Evolutionary conservation across 2,329 filamentous ascomycete species (phyloP).

Genomic region (Trematosphaeria pertusa): DNA sequence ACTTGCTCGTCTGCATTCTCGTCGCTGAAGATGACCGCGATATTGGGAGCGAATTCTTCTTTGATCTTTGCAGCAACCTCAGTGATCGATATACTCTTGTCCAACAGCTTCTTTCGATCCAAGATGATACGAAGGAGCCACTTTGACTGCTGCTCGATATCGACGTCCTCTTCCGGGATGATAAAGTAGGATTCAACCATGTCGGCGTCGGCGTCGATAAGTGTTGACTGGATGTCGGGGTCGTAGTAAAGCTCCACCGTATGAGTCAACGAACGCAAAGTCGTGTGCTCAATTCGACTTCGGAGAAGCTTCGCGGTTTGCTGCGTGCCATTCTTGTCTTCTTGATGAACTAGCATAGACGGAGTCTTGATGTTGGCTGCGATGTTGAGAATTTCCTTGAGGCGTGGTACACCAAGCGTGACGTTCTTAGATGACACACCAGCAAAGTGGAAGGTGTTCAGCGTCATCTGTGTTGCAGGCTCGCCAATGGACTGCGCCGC

Average conservation of each 20-base stretch:
- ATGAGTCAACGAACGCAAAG: conserved; percentile 86
- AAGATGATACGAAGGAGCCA: conserved; percentile 95
- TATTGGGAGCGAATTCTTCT: conserved; percentile 75
- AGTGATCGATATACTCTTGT: conserved; percentile 90
- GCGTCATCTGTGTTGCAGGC: conserved; percentile 97
- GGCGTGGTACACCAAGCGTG: conserved; percentile 95
- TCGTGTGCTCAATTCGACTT: conserved; percentile 92
- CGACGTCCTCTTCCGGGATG: conserved; percentile 77
- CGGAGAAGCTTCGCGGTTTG: conserved; percentile 85
- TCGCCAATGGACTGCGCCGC: conserved; percentile 99
- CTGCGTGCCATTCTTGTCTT: conserved; percentile 67
- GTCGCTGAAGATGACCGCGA: conserved; percentile 95
- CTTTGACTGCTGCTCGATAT: conserved; percentile 74
- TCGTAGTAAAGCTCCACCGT: conserved; percentile 98
- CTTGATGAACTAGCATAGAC: conserved; percentile 91
- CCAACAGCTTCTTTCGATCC: conserved; percentile 91
- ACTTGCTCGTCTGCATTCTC: conserved; percentile 97
- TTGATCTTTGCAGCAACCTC: conserved; percentile 92
- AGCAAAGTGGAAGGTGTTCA: conserved; percentile 99
- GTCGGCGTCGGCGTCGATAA: conserved; percentile 85
- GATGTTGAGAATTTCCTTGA: conserved; percentile 99
- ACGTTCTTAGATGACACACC: conserved; percentile 99
- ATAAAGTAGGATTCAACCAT: conserved; percentile 98
- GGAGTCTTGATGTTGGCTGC: conserved; percentile 99
- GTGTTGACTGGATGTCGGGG: conserved; percentile 84